Evolutionary conservation across 306 rosid species (phyloP).

Genomic region (Rosa persica): DNA sequence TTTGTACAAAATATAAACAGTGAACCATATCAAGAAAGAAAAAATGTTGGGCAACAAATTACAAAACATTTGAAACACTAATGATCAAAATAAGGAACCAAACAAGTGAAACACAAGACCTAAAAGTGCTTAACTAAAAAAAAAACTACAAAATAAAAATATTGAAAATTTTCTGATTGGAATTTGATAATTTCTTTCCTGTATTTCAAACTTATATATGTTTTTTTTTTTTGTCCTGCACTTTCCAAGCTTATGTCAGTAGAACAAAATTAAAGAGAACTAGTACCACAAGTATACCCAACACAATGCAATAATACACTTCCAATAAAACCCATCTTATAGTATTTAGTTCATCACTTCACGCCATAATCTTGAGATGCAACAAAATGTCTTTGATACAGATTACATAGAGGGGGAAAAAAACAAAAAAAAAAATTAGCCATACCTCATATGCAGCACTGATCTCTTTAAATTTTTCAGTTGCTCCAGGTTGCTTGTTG

Average conservation of each 20-base stretch:
- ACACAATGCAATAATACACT: not conserved
- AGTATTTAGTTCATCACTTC: not conserved
- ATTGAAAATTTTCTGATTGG: too few relatives aligned
- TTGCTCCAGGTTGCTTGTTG: slow-evolving; percentile 94
- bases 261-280: not conserved
- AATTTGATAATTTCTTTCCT: not conserved
- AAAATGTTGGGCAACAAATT: not conserved
- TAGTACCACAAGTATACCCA: not conserved
- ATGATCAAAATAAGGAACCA: not conserved
- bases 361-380: not conserved
- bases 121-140: not conserved
- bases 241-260: not conserved
- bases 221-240: not conserved
- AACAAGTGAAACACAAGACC: not conserved
- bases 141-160: not conserved
- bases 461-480: slow-evolving; percentile 92
- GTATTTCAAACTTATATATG: not conserved
- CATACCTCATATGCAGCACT: slow-evolving; percentile 95
- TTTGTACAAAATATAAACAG: not conserved
- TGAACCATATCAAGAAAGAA: not conserved
- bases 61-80: not conserved
- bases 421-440: not conserved
- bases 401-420: not conserved
- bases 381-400: not conserved
- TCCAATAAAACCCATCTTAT: not conserved